phyloP scores from a whole-genome alignment of 306 rosid genomes.

The Purshia tridentata region DNA sequence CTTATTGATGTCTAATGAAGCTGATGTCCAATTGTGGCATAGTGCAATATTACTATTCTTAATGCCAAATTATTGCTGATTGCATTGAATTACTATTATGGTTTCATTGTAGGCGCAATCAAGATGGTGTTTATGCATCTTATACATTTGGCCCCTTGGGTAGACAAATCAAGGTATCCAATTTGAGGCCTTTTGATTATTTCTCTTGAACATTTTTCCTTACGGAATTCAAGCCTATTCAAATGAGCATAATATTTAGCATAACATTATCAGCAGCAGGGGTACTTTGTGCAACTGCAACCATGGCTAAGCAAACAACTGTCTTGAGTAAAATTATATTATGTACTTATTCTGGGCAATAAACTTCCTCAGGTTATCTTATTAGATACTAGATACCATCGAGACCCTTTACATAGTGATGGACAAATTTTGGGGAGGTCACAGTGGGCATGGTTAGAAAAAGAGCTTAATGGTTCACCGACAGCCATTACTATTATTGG shows the following conservation, averaged over 20 bases:
- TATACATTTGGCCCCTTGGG: constrained; percentile 68
- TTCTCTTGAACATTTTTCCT: not conserved
- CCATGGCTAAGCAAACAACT: not conserved
- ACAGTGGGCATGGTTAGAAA: constrained; percentile 81
- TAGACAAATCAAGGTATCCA: constrained; percentile 65
- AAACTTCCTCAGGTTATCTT: constrained; percentile 41
- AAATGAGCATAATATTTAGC: not conserved
- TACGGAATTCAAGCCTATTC: not conserved
- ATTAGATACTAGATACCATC: constrained; percentile 81
- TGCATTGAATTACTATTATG: constrained; percentile 20
- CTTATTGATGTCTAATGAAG: not conserved
- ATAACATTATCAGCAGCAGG: not conserved
- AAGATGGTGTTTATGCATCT: constrained; percentile 71
- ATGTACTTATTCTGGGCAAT: constrained; percentile 3
- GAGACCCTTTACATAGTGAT: constrained; percentile 72
- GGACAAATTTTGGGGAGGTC: constrained; percentile 70
- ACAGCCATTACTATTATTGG: constrained; percentile 68
- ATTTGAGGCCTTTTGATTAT: constrained; percentile 11
- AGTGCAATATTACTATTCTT: not conserved
- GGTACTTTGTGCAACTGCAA: not conserved
- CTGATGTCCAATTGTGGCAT: not conserved
- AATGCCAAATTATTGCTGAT: not conserved
- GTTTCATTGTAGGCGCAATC: constrained; percentile 61
- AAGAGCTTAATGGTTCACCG: constrained; percentile 56
- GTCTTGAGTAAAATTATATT: not conserved